phyloP scores from a whole-genome alignment of 768 basidiomycete species.

The Kwoniella heveanensis region DNA sequence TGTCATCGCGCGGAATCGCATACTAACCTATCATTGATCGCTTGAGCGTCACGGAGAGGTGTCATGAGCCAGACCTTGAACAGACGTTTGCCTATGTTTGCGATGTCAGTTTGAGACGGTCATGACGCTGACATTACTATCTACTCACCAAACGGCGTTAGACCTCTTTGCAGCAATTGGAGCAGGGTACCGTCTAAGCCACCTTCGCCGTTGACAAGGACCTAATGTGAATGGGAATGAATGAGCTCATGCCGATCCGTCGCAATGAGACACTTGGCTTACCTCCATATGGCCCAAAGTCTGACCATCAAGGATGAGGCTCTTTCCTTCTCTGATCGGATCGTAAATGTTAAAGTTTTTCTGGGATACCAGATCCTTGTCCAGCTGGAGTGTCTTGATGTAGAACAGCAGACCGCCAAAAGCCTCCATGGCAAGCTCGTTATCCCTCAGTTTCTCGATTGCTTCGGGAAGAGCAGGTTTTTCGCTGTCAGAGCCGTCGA shows the following conservation, averaged over 20 bases:
- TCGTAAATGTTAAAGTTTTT: slow-evolving; percentile 97
- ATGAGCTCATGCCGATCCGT: slow-evolving; percentile 38
- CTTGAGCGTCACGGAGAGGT: slow-evolving; percentile 76
- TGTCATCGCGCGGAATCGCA: too few relatives aligned
- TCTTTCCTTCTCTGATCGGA: slow-evolving; percentile 87
- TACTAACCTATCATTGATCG: slow-evolving; percentile 87
- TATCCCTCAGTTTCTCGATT: slow-evolving; percentile 72
- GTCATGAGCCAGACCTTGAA: slow-evolving; percentile 97
- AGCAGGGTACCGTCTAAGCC: slow-evolving; percentile 86
- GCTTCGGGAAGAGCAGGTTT: slow-evolving; percentile 64
- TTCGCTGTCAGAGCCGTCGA: slow-evolving; percentile 50
- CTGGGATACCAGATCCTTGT: slow-evolving; percentile 91
- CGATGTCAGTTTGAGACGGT: too few relatives aligned
- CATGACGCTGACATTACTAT: too few relatives aligned
- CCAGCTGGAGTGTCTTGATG: slow-evolving; percentile 88
- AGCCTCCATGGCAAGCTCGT: slow-evolving; percentile 71
- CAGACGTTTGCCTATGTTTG: slow-evolving; percentile 85
- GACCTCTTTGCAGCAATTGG: slow-evolving; percentile 76
- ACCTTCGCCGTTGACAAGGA: slow-evolving; percentile 89
- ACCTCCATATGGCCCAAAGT: slow-evolving; percentile 94
- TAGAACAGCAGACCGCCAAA: slow-evolving; percentile 91
- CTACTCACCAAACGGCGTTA: slow-evolving; percentile 81
- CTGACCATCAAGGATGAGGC: slow-evolving; percentile 86
- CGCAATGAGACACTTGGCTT: slow-evolving; percentile 5
- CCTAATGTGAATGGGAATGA: slow-evolving; percentile 59